Base-by-base conservation (phyloP, 768 basidiomycete genomes). In the Termitomyces sp. region DNA sequence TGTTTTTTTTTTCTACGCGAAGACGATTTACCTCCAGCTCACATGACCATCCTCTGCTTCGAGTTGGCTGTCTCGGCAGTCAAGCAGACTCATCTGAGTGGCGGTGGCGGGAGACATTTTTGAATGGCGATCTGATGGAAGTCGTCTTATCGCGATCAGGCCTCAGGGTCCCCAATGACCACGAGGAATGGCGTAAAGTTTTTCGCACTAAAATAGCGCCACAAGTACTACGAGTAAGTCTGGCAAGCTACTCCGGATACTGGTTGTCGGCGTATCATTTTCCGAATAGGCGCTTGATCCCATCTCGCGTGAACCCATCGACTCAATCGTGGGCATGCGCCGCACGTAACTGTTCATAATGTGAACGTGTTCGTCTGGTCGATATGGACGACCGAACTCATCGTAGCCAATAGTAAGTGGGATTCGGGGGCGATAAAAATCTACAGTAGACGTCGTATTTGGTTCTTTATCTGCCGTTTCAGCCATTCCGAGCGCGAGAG, bases 261-360 rank as follows among this genome's bases (percentile, higher is more conserved):
- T 69, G 55, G 39, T 57, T 54, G 58, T 60, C 61, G 57, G 63
- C 40, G 43, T 53, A 55, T 65, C 58, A 61, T 56, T 27, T 49
- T 58, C 69, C 66, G 36, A 66, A 51, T 27, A 64, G 59, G 39
- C 61, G 39, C 63, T 65, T 5, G 68, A 68, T n/a, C 67, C 71
- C 49, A 75, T 59, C 59, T 92, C 89, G 51, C 82, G 79, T 18
- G 86, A 88, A 40, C 88, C 89, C 69, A 91, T 77, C 43, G 83
- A 85, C 68, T 91, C 88, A 60, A 91, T 91, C 30, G 90, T 91
- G 20, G 88, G 85, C 89, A 92, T 90, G 39, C 90, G 86, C 52
- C 81, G 77, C 44, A 91, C 79, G 64, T 77, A 82, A 24, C 80
- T 76, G 53, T 88, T 87, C 55, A 92, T 73, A 49, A 91, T 77